Evolutionary conservation across 1,139 yeast species (phyloP).

Genomic region (Hyphopichia buzzinii): DNA sequence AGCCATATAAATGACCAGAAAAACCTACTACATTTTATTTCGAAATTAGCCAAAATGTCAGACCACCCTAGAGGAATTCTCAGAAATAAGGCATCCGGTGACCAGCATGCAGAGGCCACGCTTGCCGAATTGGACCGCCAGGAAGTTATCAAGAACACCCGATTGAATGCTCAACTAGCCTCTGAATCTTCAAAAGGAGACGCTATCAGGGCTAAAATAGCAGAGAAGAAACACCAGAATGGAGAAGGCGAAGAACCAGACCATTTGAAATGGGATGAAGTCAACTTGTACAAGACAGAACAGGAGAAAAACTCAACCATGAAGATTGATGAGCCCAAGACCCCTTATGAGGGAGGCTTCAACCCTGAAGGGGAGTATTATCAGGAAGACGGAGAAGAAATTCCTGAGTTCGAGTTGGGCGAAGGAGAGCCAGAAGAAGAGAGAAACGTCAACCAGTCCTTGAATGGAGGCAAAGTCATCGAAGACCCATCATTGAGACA

Average conservation of each 20-base stretch:
- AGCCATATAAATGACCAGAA: too few relatives aligned
- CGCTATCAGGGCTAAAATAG: slow-evolving; percentile 37
- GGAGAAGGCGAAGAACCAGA: slow-evolving; percentile 13
- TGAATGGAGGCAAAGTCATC: slow-evolving; percentile 40
- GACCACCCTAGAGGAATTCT: slow-evolving; percentile 43
- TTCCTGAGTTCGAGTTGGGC: slow-evolving; percentile 43
- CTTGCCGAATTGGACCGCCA: slow-evolving; percentile 35
- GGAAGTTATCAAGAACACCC: slow-evolving; percentile 44
- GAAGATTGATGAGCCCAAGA: slow-evolving; percentile 94
- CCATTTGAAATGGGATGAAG: slow-evolving; percentile 71
- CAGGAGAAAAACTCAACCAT: slow-evolving; percentile 70
- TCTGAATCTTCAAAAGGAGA: slow-evolving; percentile 37
- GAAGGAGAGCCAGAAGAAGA: slow-evolving; percentile 46
- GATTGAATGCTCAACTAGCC: slow-evolving; percentile 37
- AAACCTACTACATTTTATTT: neutral
- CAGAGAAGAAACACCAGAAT: slow-evolving; percentile 21
- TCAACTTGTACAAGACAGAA: slow-evolving; percentile 63
- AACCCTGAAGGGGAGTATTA: slow-evolving; percentile 85
- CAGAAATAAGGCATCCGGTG: slow-evolving; percentile 30
- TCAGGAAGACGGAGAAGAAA: slow-evolving; percentile 64
- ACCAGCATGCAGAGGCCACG: slow-evolving; percentile 5
- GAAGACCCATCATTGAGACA: slow-evolving; percentile 18
- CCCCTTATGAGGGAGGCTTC: slow-evolving; percentile 94
- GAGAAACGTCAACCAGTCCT: slow-evolving; percentile 20
- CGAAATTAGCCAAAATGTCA: slow-evolving; percentile 12